Evolutionary conservation across 73 alveolate species (phyloP).

Genomic region (Blepharisma japonicum): DNA sequence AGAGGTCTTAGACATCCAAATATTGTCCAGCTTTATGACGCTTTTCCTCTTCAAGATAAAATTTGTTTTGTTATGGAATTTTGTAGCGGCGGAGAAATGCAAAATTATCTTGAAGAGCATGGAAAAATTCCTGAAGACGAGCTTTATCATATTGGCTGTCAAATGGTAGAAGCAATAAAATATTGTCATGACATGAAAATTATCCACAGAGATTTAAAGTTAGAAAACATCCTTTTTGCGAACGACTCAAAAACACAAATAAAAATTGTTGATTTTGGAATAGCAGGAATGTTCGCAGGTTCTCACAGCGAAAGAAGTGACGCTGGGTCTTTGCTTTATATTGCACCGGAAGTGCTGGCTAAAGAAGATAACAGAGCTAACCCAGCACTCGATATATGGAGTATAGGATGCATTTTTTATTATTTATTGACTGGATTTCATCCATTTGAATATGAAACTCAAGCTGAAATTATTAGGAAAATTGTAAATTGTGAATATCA

Average conservation of each 20-base stretch:
- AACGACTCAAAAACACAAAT: neutral
- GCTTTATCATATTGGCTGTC: slow-evolving; percentile 69
- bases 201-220: slow-evolving; percentile 90
- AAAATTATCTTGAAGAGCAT: slow-evolving; percentile 46
- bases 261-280: slow-evolving; percentile 46
- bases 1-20: neutral
- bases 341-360: slow-evolving; percentile 51
- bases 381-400: slow-evolving; percentile 45
- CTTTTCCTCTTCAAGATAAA: neutral
- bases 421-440: slow-evolving; percentile 46
- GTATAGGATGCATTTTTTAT: slow-evolving; percentile 57
- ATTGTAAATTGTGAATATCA: neutral
- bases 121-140: slow-evolving; percentile 70
- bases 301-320: slow-evolving; percentile 40
- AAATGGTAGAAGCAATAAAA: slow-evolving; percentile 68
- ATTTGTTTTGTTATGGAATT: slow-evolving; percentile 65
- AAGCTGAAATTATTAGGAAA: slow-evolving; percentile 37
- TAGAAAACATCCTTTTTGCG: slow-evolving; percentile 68
- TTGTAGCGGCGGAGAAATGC: slow-evolving; percentile 81
- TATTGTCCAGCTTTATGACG: neutral
- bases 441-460: slow-evolving; percentile 58
- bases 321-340: slow-evolving; percentile 47
- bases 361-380: slow-evolving; percentile 36
- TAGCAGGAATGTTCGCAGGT: slow-evolving; percentile 44
- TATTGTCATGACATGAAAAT: slow-evolving; percentile 85